phyloP scores from a whole-genome alignment of 1,284 basidiomycete genomes.

The Pulveroboletus ridleyi region DNA sequence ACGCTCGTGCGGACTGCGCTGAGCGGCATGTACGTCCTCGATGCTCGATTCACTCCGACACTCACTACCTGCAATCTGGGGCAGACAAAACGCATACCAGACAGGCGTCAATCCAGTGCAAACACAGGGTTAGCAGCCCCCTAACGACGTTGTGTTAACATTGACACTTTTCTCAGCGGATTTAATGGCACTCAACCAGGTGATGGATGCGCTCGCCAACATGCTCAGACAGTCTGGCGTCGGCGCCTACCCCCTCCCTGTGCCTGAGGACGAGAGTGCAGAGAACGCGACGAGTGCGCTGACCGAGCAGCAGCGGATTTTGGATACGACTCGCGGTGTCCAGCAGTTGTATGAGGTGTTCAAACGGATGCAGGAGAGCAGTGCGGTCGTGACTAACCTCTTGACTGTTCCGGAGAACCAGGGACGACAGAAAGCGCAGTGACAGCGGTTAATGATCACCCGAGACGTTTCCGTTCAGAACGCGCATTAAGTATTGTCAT shows the following conservation, averaged over 20 bases:
- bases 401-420: conserved; percentile 25
- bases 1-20: conserved; percentile 44
- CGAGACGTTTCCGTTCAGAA: background rate
- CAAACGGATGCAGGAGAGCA: conserved; percentile 50
- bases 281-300: conserved; percentile 23
- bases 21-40: conserved; percentile 45
- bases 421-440: conserved; percentile 26
- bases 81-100: conserved; percentile 53
- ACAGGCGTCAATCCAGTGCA: conserved; percentile 45
- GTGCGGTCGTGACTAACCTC: conserved; percentile 45
- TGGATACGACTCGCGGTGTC: conserved; percentile 44
- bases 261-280: conserved; percentile 19
- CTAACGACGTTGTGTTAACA: conserved; percentile 1
- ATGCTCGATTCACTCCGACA: background rate
- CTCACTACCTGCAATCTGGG: background rate
- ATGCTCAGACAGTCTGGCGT: conserved; percentile 48
- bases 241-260: conserved; percentile 48
- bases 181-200: conserved; percentile 43
- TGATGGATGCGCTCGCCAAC: conserved; percentile 43
- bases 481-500: background rate
- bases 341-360: conserved; percentile 47
- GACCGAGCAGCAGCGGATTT: conserved; percentile 43
- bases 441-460: background rate
- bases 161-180: conserved; percentile 39
- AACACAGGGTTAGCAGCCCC: conserved; percentile 43